Base-by-base conservation (phyloP, 2,329 filamentous ascomycete genomes). In the Penicillium sp. region DNA sequence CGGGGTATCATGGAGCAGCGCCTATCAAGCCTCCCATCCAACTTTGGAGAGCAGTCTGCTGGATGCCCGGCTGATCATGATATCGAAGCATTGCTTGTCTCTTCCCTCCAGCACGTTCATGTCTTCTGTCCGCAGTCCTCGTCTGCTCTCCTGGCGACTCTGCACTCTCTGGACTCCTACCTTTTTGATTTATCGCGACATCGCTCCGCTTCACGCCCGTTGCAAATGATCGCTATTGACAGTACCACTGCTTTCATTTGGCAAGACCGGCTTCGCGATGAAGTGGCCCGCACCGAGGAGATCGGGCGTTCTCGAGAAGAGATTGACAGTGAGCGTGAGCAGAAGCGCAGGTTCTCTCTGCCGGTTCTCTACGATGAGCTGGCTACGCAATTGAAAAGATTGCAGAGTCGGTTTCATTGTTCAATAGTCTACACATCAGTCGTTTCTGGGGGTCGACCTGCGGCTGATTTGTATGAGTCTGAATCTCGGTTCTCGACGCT, bases 41-140 rank as follows among this genome's bases (percentile, higher is more conserved):
- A 55, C 39, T 21, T n/a, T 3, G n/a, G 7, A 24, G 36, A 44
- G n/a, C 39, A 48, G 38, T 32, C 40, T 9, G 21, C 32, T 36
- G 13, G 14, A 29, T 39, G 16, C 18, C 38, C 42, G 31, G 41
- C 52, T 2, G 34, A 53, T 13, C 53, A 63, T 6, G 55, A 66
- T 14, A 40, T 58, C 2, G 63, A 65, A 29, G 48, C 57, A 9
- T 57, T 76, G 1, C 53, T 83, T 13, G 55, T 60, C n/a, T 60
- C 60, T 21, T 69, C 75, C 4, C 71, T 88, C 0, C 63, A 71
- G 27, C 83, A 87, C 61, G 67, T 87, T 36, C 84, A 87, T 65
- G 73, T 87, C 56, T 82, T 85, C 70, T 78, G 72, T 3, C 83
- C 83, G 0, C 75, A 80, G 42, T 81, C 80, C 1, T 81, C 81